Conservation (phyloP, 2,329 filamentous ascomycete species). For the Hypoxylon sp. region DNA sequence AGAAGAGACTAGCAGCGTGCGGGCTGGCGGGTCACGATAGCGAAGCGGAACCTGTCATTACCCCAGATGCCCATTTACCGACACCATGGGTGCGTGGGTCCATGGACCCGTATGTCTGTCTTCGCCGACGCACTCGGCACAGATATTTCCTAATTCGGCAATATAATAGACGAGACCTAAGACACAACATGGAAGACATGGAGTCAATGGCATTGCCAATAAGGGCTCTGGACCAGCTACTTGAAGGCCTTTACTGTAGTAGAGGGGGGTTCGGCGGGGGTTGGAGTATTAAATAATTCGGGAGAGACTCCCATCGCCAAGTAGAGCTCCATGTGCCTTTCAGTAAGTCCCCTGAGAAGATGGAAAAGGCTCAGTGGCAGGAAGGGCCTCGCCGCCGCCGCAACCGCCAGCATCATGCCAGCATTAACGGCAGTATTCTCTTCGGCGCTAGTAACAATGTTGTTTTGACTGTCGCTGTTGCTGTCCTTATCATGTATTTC, state of each 20-base stretch:
- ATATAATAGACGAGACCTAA: neutral
- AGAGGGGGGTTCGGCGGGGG: neutral
- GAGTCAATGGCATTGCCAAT: neutral
- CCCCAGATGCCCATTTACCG: neutral
- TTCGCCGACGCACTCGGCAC: conserved; percentile 8
- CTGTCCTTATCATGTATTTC: conserved; percentile 23
- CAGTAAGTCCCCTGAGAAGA: neutral
- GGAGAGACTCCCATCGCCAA: neutral
- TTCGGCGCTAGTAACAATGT: conserved; percentile 14
- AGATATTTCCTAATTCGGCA: conserved; percentile 11
- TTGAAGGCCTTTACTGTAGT: neutral
- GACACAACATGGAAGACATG: neutral
- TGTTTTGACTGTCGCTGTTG: conserved; percentile 8
- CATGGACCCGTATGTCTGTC: neutral
- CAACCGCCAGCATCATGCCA: neutral
- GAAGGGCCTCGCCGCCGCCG: conserved; percentile 5
- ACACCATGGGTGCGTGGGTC: neutral
- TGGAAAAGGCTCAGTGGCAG: conserved; percentile 19
- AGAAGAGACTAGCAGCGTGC: too few relatives aligned
- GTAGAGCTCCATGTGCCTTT: neutral
- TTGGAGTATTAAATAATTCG: conserved; percentile 1
- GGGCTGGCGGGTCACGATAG: too few relatives aligned
- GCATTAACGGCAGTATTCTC: neutral
- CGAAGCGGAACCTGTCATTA: neutral
- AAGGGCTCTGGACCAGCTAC: neutral